These are phyloP conservation scores for Sugiyamaella mastotermitis DNA, from an alignment of 805 yeast genomes.

Conservation along the genomic window DNA sequence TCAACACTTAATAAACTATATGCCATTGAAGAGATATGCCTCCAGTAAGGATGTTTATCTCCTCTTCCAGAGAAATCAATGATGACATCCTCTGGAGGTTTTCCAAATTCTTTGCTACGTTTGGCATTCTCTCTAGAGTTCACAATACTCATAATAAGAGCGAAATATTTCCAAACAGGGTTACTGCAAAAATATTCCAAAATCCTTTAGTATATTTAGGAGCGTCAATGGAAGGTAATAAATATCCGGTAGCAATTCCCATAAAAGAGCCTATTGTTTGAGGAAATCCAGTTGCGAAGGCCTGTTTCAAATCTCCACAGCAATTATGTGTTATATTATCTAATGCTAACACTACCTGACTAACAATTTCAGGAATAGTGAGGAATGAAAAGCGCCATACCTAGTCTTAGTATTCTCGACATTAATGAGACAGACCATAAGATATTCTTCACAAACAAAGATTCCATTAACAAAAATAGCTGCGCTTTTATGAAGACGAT, in stretches of 20 bases:
- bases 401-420: conserved; percentile 7
- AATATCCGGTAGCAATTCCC: conserved; percentile 12
- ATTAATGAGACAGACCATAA: conserved; percentile 8
- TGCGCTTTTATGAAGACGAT: conserved; percentile 5
- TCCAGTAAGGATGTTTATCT: conserved; percentile 10
- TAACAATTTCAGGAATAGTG: conserved; percentile 8
- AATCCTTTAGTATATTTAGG: conserved; percentile 9
- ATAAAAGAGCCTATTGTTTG: conserved; percentile 12
- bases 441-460: conserved; percentile 6
- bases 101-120: conserved; percentile 4
- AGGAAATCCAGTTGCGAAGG: conserved; percentile 9
- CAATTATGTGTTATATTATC: conserved; percentile 12
- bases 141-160: conserved; percentile 3
- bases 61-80: conserved; percentile 11
- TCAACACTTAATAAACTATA: neutral
- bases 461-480: conserved; percentile 4
- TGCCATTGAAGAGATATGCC: conserved; percentile 4
- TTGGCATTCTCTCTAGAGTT: conserved; percentile 4
- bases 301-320: conserved; percentile 11
- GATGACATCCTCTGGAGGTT: conserved; percentile 8
- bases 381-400: conserved; percentile 11
- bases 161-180: conserved; percentile 8
- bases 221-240: conserved; percentile 8
- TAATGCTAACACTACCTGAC: conserved; percentile 6
- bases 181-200: conserved; percentile 10